phyloP scores from a whole-genome alignment of 148 eudicot genomes.

The Spergularia bocconei region DNA sequence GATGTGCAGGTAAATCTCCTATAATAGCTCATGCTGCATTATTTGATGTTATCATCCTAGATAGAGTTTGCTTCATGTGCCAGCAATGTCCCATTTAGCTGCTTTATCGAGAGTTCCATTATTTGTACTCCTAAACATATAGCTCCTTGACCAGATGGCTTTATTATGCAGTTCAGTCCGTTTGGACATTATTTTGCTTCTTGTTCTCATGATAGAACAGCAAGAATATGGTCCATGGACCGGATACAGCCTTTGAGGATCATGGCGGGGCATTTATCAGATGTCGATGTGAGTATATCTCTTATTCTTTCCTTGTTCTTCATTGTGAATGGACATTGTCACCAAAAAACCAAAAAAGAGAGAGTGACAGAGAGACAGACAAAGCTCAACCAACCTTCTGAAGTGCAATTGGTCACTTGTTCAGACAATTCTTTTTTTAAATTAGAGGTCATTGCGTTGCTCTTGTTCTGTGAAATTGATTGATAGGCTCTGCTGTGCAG shows the following conservation, averaged over 20 bases:
- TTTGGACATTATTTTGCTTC: constrained; percentile 95
- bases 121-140: not conserved
- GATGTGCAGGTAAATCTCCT: constrained; percentile 78
- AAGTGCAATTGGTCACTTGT: not conserved
- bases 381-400: not conserved
- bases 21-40: not conserved
- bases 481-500: constrained; percentile 35
- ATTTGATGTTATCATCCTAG: not conserved
- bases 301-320: not conserved
- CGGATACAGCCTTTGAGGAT: constrained; percentile 90
- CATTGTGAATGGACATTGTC: not conserved
- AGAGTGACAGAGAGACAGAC: not conserved
- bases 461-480: constrained; percentile 7
- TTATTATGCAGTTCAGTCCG: constrained; percentile 84
- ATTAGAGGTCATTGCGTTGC: not conserved
- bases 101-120: not conserved
- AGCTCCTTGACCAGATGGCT: constrained; percentile 22
- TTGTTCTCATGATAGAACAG: constrained; percentile 97
- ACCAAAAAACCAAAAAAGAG: not conserved
- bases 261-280: constrained; percentile 99
- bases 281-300: constrained; percentile 81
- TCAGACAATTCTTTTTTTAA: not conserved
- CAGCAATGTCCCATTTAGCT: not conserved
- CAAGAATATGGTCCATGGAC: constrained; percentile 97
- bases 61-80: constrained; percentile 8